Evolutionary conservation across 768 basidiomycete genomes (phyloP).

Genomic region (Hydnum rufescens): DNA sequence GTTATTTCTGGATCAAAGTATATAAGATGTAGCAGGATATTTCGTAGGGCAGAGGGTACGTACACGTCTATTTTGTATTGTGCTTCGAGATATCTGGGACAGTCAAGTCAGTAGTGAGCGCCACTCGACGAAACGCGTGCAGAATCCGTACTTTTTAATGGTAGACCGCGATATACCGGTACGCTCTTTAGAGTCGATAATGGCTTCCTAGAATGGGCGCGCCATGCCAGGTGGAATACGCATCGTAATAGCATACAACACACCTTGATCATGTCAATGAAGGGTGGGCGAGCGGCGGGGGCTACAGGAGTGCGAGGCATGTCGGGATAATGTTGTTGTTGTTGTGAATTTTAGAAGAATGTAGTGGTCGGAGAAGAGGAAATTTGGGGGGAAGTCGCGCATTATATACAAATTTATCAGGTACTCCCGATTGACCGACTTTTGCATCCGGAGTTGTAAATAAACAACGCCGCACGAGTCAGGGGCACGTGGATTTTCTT

Average conservation of each 20-base stretch:
- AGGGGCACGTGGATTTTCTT: too few relatives aligned
- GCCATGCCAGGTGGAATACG: neutral
- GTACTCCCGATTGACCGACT: too few relatives aligned
- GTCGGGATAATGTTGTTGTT: too few relatives aligned
- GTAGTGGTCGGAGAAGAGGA: too few relatives aligned
- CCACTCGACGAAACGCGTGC: neutral
- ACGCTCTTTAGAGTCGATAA: neutral
- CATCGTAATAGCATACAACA: neutral
- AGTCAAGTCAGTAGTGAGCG: neutral
- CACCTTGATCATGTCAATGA: conserved; percentile 4
- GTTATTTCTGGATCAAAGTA: too few relatives aligned
- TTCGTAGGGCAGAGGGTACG: too few relatives aligned
- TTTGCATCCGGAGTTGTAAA: too few relatives aligned
- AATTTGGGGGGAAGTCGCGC: too few relatives aligned
- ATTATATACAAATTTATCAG: too few relatives aligned
- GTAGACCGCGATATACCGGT: neutral
- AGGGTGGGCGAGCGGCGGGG: neutral
- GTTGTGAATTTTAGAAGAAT: too few relatives aligned
- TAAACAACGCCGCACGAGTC: too few relatives aligned
- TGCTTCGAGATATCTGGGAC: neutral
- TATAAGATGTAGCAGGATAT: too few relatives aligned
- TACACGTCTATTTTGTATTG: conserved; percentile 1
- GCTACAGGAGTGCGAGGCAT: neutral
- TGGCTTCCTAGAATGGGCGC: neutral
- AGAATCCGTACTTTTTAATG: neutral